These are phyloP conservation scores for Penicillium occitanis DNA, from an alignment of 2,329 filamentous ascomycete genomes.

Conservation along the genomic window DNA sequence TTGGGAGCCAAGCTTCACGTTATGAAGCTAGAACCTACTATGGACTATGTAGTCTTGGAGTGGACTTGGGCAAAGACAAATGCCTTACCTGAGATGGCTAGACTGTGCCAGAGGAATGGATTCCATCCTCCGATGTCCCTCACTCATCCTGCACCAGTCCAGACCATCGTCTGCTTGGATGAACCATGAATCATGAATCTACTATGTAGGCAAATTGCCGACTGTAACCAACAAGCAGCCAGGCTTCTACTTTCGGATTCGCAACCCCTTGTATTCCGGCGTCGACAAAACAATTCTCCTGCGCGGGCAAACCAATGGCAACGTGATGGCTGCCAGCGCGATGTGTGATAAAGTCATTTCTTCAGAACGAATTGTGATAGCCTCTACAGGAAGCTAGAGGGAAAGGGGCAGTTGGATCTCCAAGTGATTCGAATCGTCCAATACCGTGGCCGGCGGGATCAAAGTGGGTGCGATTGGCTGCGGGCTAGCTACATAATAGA, in stretches of 20 bases:
- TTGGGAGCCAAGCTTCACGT: neutral
- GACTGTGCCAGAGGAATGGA: neutral
- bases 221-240: neutral
- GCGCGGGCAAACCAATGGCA: neutral
- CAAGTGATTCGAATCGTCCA: neutral
- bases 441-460: neutral
- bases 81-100: neutral
- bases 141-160: neutral
- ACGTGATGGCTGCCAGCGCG: conserved; percentile 1
- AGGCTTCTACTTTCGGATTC: neutral
- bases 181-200: neutral
- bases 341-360: neutral
- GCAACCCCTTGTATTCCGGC: neutral
- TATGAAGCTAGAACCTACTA: neutral
- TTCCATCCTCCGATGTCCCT: neutral
- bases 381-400: conserved; percentile 15
- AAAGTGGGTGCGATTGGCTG: conserved; percentile 1
- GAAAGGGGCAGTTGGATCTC: conserved; percentile 6
- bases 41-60: neutral
- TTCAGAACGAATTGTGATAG: conserved; percentile 11
- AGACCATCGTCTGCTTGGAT: neutral
- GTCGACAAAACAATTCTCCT: neutral
- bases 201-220: neutral
- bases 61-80: neutral
- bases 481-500: neutral